phyloP scores from a whole-genome alignment of 805 yeast genomes.

The Yarrowia divulgata region DNA sequence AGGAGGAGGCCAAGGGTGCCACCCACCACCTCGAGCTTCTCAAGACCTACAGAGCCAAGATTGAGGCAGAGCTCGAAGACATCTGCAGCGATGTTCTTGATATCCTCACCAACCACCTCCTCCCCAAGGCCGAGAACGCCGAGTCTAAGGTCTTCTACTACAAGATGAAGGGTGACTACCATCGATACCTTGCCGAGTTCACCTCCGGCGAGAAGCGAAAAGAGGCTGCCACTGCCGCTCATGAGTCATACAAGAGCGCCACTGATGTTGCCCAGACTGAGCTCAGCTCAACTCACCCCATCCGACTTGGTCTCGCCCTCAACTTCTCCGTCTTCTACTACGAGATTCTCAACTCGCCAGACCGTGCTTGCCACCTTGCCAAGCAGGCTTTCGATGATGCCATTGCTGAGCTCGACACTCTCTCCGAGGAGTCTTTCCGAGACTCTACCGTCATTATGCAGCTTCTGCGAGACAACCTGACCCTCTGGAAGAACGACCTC shows the following conservation, averaged over 20 bases:
- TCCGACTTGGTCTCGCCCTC: constrained; percentile 95
- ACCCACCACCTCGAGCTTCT: constrained; percentile 87
- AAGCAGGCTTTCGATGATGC: constrained; percentile 99
- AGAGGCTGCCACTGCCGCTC: constrained; percentile 88
- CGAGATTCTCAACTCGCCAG: constrained; percentile 97
- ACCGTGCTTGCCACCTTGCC: constrained; percentile 98
- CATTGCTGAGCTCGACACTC: constrained; percentile 96
- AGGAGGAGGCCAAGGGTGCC: constrained; percentile 95
- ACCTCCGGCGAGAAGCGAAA: constrained; percentile 90
- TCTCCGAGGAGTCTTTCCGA: constrained; percentile 97
- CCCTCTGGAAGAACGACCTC: constrained; percentile 72
- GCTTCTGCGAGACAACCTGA: constrained; percentile 96
- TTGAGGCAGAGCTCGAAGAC: constrained; percentile 88
- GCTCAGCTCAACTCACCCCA: constrained; percentile 98
- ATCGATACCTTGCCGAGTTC: constrained; percentile 98
- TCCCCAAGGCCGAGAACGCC: constrained; percentile 93
- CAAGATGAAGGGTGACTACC: constrained; percentile 99
- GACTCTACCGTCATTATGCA: constrained; percentile 99
- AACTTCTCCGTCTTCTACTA: constrained; percentile 98
- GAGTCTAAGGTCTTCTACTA: constrained; percentile 98
- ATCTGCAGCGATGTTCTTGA: constrained; percentile 93
- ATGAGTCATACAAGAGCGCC: constrained; percentile 94
- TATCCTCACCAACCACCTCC: constrained; percentile 86
- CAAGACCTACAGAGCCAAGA: constrained; percentile 92
- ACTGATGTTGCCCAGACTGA: constrained; percentile 96